Evolutionary conservation across 1,284 basidiomycete genomes (phyloP).

Genomic region (Gomphus bonarii): DNA sequence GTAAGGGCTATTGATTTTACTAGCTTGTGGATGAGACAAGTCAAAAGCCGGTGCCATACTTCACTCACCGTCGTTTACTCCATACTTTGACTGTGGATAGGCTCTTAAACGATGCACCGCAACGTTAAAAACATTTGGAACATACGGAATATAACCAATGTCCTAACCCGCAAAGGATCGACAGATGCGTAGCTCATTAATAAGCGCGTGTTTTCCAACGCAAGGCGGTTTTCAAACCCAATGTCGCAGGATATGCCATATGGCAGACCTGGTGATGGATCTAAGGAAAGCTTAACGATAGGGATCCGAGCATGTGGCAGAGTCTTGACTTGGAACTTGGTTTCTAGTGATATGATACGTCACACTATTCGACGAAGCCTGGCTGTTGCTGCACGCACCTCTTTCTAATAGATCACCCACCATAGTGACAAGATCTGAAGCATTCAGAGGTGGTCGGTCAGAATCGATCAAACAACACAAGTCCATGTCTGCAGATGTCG

Average conservation of each 20-base stretch:
- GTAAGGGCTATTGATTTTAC: slow-evolving; percentile 98
- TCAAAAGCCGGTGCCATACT: not conserved
- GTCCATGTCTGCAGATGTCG: slow-evolving; percentile 78
- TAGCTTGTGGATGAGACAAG: slow-evolving; percentile 20
- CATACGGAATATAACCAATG: slow-evolving; percentile 91
- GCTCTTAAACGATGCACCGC: slow-evolving; percentile 7
- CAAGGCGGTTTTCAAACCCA: slow-evolving; percentile 94
- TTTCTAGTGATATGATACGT: slow-evolving; percentile 45
- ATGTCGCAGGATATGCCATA: slow-evolving; percentile 95
- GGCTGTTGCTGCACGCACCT: slow-evolving; percentile 37
- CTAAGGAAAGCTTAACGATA: slow-evolving; percentile 92
- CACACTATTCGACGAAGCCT: not conserved
- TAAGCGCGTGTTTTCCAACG: slow-evolving; percentile 92
- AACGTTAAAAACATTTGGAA: slow-evolving; percentile 5
- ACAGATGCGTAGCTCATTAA: slow-evolving; percentile 97
- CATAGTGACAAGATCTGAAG: slow-evolving; percentile 89
- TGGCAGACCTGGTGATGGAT: slow-evolving; percentile 83
- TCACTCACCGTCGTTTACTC: slow-evolving; percentile 80
- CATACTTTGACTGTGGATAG: slow-evolving; percentile 82
- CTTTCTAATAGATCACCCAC: slow-evolving; percentile 89
- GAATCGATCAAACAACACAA: slow-evolving; percentile 93
- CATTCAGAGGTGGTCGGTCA: slow-evolving; percentile 52
- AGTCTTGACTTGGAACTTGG: slow-evolving; percentile 95
- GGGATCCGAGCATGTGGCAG: slow-evolving; percentile 96
- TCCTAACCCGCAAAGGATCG: slow-evolving; percentile 88